Conservation (phyloP, 345 rosid species). For the Mallotus nudiflorus region DNA sequence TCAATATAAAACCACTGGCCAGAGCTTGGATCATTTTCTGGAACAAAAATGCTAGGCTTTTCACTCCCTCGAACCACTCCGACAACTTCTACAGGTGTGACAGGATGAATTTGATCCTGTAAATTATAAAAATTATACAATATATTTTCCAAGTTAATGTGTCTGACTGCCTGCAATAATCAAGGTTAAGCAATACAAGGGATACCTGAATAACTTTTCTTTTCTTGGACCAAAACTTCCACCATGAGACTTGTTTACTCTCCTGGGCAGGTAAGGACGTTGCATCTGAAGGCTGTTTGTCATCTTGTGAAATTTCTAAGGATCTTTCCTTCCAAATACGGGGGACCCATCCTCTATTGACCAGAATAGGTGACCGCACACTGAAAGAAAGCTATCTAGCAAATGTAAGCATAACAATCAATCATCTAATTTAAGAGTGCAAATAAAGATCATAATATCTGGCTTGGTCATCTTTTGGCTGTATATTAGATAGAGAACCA, state of each 20-base stretch:
- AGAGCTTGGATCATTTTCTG: constrained; percentile 74
- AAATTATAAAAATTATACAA: constrained; percentile 23
- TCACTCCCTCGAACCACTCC: constrained; percentile 91
- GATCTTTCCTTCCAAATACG: constrained; percentile 86
- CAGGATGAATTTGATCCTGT: constrained; percentile 43
- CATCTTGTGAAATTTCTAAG: constrained; percentile 34
- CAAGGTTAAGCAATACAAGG: constrained; percentile 18
- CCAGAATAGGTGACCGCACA: constrained; percentile 72
- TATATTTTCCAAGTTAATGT: constrained; percentile 7
- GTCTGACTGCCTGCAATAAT: constrained; percentile 5
- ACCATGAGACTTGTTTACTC: constrained; percentile 48
- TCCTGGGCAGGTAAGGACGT: constrained; percentile 32
- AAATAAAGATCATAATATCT: not conserved
- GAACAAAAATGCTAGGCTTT: constrained; percentile 92
- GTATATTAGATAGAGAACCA: not conserved
- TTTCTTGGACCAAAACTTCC: constrained; percentile 71
- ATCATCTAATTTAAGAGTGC: not conserved
- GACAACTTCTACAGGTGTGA: constrained; percentile 58
- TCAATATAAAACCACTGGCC: constrained; percentile 91
- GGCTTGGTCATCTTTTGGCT: not conserved
- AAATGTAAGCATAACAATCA: constrained; percentile 12
- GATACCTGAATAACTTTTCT: constrained; percentile 53
- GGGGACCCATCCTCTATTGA: constrained; percentile 98
- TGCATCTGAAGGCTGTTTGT: constrained; percentile 31
- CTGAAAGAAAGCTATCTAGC: constrained; percentile 42